Conservation (phyloP, 2,329 filamentous ascomycete species). For the Aureobasidium sp. region DNA sequence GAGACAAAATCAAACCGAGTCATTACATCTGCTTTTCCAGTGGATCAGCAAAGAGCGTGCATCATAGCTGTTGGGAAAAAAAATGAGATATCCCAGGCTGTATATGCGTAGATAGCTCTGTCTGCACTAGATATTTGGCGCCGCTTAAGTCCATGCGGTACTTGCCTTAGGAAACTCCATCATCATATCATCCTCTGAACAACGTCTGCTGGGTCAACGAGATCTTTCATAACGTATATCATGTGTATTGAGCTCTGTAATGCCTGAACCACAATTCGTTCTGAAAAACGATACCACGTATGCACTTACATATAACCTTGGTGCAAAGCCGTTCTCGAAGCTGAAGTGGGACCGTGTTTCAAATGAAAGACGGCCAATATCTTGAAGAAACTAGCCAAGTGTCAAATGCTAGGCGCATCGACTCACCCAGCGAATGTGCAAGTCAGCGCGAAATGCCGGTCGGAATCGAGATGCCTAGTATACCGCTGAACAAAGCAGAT, state of each 20-base stretch:
- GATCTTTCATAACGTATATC: not conserved
- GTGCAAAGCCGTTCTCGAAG: not conserved
- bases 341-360: not conserved
- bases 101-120: not conserved
- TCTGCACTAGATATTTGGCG: not conserved
- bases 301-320: not conserved
- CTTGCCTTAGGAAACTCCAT: not conserved
- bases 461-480: not conserved
- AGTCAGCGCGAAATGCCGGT: not conserved
- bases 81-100: not conserved
- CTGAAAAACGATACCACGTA: not conserved
- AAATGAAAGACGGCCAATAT: not conserved
- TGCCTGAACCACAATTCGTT: not conserved
- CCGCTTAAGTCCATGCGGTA: not conserved
- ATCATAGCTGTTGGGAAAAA: too few relatives aligned
- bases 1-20: too few relatives aligned
- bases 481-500: not conserved
- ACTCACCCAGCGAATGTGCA: not conserved
- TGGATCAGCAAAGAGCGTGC: too few relatives aligned
- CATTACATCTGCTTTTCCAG: too few relatives aligned
- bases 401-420: not conserved
- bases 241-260: too few relatives aligned
- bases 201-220: not conserved
- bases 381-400: not conserved
- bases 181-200: not conserved